Conservation (phyloP, 2,329 filamentous ascomycete genomes). For the Penicillium corylophilum region DNA sequence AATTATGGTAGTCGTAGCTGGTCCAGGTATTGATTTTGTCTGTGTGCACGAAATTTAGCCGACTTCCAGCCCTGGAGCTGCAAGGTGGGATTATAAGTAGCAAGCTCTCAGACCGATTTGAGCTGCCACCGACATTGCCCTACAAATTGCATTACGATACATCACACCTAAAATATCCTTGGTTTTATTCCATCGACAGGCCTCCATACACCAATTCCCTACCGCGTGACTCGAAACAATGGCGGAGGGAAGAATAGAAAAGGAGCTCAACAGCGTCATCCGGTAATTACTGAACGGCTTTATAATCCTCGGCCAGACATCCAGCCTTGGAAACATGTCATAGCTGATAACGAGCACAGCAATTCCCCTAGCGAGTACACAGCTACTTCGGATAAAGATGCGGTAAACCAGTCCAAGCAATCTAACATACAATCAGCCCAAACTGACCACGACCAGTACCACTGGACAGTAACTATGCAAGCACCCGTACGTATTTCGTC, state of each 20-base stretch:
- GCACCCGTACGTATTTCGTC: neutral
- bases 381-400: neutral
- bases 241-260: neutral
- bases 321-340: neutral
- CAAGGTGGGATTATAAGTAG: neutral
- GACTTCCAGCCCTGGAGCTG: neutral
- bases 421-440: neutral
- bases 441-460: neutral
- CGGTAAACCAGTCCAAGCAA: neutral
- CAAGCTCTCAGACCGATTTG: neutral
- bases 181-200: neutral
- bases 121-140: too few species aligned
- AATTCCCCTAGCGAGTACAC: neutral
- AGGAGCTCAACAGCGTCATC: neutral
- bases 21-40: neutral
- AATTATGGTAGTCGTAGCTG: neutral
- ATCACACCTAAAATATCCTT: neutral
- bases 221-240: neutral
- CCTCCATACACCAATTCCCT: neutral
- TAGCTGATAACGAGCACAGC: neutral
- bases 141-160: too few species aligned
- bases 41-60: neutral
- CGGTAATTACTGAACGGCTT: neutral
- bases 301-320: neutral
- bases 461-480: neutral